Base-by-base conservation (phyloP, 2,329 filamentous ascomycete species). In the Aspergillus tanneri region DNA sequence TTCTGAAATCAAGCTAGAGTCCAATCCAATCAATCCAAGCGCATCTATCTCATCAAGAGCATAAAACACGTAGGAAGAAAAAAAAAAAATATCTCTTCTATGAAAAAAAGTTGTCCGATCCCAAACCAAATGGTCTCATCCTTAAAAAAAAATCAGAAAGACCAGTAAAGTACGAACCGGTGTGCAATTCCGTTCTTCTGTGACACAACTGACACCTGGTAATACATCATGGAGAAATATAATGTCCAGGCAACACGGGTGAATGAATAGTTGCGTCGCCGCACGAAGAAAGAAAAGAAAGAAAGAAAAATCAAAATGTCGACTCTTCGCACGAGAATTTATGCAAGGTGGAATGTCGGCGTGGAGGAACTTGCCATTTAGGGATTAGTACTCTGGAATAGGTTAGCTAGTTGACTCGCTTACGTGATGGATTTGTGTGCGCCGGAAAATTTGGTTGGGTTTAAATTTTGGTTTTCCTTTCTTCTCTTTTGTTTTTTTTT, bases 161-260 rank as follows among this genome's bases (percentile, higher is more conserved):
- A 68, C 68, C 66, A 74, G 68, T 76, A 77, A 74, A 73, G 71
- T 73, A 73, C 68, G 74, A 72, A 77, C 74, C 77, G 72, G 77
- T 70, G 76, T 88, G 86, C 86, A 90, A 92, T 92, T 87, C 78
- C 80, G 74, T 86, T 73, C 53, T 67, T 88, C 87, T 91, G 81
- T 80, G 85, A 83, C 84, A 82, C 80, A 82, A 86, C 81, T 84
- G 87, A 90, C 87, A 85, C 86, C 83, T 83, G 73, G 71, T 62
- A 50, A 66, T 68, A 74, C 76, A 79, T 73, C 70, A 76, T 54
- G 68, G n/a, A 34, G 43, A 56, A 64, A 67, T 64, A 75, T 76
- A 68, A 73, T 73, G 84, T 77, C 78, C 81, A 85, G 87, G 86
- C 86, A 90, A 90, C 85, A 88, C 83, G 86, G 86, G 82, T 80